Conservation (phyloP, 2,329 filamentous ascomycete species). For the Neofusicoccum laricinum region DNA sequence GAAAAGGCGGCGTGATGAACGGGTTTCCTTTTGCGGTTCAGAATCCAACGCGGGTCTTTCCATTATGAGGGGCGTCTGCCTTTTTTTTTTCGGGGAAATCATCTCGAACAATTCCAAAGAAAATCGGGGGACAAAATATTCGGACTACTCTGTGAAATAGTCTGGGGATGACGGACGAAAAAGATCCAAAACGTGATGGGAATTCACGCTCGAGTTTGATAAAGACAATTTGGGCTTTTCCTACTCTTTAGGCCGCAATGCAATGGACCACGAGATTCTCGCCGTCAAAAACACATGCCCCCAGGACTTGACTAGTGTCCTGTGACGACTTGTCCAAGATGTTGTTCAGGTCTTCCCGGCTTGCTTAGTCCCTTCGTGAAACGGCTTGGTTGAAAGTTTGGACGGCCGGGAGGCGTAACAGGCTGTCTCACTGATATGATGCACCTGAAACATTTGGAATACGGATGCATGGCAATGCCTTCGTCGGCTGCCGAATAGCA, state of each 20-base stretch:
- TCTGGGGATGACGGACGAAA: slow-evolving; percentile 5
- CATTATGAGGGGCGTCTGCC: slow-evolving; percentile 10
- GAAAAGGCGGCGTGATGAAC: slow-evolving; percentile 15
- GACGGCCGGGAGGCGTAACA: not conserved
- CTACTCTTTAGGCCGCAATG: not conserved
- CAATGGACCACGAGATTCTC: not conserved
- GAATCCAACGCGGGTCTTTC: slow-evolving; percentile 16
- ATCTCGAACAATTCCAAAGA: slow-evolving; percentile 1
- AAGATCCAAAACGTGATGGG: slow-evolving; percentile 13
- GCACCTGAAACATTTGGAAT: not conserved
- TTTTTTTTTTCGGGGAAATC: not conserved
- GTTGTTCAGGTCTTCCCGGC: not conserved
- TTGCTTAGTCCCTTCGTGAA: not conserved
- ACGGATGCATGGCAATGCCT: not conserved
- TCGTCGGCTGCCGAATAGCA: not conserved
- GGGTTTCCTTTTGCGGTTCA: slow-evolving; percentile 11
- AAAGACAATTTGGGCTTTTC: not conserved
- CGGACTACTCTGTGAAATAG: slow-evolving; percentile 6
- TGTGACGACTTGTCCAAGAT: not conserved
- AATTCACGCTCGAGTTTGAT: slow-evolving; percentile 7
- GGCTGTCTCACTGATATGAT: not conserved
- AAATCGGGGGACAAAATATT: not conserved
- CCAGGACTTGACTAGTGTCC: not conserved
- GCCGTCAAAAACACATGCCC: not conserved
- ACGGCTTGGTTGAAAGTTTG: not conserved